Conservation (phyloP, 805 yeast genomes). For the Wickerhamiella lipophila region DNA sequence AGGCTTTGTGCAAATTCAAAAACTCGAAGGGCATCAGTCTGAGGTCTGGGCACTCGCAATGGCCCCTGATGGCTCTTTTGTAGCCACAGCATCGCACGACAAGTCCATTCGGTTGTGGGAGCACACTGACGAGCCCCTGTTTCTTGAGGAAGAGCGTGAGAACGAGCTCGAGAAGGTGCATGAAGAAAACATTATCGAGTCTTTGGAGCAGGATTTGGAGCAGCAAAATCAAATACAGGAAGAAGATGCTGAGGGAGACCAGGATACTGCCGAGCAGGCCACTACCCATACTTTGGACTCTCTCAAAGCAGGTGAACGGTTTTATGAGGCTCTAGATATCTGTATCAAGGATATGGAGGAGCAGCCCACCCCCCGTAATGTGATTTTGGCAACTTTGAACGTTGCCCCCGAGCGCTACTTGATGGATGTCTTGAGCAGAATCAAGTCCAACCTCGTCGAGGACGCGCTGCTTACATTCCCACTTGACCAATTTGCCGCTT, state of each 20-base stretch:
- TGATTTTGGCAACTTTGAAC: conserved; percentile 61
- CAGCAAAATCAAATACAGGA: conserved; percentile 30
- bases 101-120: conserved; percentile 89
- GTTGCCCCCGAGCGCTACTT: conserved; percentile 68
- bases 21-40: conserved; percentile 70
- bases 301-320: conserved; percentile 82
- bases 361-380: conserved; percentile 33
- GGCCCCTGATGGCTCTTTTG: conserved; percentile 49
- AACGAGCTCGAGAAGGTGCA: conserved; percentile 87
- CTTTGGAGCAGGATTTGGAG: conserved; percentile 38
- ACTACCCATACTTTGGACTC: conserved; percentile 79
- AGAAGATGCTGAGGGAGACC: conserved; percentile 30
- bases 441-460: conserved; percentile 75
- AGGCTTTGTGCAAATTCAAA: conserved; percentile 87
- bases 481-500: conserved; percentile 62
- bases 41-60: conserved; percentile 92
- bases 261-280: conserved; percentile 46
- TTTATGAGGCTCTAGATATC: conserved; percentile 83
- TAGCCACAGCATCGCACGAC: conserved; percentile 82
- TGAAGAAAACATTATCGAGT: conserved; percentile 63
- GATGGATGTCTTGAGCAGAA: conserved; percentile 52
- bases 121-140: conserved; percentile 89
- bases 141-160: conserved; percentile 91
- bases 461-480: conserved; percentile 89
- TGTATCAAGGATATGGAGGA: conserved; percentile 56